Conservation (phyloP, 1,284 basidiomycete species). For the Psilocybe mexicana region DNA sequence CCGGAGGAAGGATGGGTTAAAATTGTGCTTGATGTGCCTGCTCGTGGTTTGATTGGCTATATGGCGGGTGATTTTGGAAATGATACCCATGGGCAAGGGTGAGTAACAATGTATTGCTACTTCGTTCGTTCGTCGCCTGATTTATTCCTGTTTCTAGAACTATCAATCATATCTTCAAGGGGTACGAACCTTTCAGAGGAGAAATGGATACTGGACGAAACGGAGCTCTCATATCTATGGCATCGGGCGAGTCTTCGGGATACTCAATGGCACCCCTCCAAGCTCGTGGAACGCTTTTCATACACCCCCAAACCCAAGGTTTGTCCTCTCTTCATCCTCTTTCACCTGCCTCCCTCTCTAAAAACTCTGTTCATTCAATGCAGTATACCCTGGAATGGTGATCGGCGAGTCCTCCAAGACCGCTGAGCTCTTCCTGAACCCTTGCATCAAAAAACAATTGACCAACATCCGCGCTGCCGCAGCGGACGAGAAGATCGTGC, state of each 20-base stretch:
- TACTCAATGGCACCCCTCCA: conserved; percentile 49
- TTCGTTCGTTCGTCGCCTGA: conserved; percentile 15
- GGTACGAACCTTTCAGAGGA: conserved; percentile 42
- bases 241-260: conserved; percentile 40
- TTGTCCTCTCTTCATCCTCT: conserved; percentile 3
- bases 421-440: conserved; percentile 45
- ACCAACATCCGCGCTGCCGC: conserved; percentile 47
- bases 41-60: conserved; percentile 47
- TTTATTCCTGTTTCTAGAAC: conserved; percentile 28
- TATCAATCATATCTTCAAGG: conserved; percentile 50
- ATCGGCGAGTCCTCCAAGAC: conserved; percentile 48
- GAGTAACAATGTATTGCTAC: conserved; percentile 6
- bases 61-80: conserved; percentile 52
- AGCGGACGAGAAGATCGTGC: conserved; percentile 48
- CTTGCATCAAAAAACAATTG: conserved; percentile 46
- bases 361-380: background rate
- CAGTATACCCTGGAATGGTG: conserved; percentile 50
- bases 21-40: conserved; percentile 47
- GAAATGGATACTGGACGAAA: conserved; percentile 45
- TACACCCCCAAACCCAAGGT: conserved; percentile 42
- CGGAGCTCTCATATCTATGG: conserved; percentile 46
- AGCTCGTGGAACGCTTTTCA: conserved; percentile 46
- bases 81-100: conserved; percentile 50
- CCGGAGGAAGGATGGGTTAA: conserved; percentile 43
- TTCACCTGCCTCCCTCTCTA: background rate